Conservation (phyloP, 2,329 filamentous ascomycete genomes). For the Coleophoma cylindrospora region DNA sequence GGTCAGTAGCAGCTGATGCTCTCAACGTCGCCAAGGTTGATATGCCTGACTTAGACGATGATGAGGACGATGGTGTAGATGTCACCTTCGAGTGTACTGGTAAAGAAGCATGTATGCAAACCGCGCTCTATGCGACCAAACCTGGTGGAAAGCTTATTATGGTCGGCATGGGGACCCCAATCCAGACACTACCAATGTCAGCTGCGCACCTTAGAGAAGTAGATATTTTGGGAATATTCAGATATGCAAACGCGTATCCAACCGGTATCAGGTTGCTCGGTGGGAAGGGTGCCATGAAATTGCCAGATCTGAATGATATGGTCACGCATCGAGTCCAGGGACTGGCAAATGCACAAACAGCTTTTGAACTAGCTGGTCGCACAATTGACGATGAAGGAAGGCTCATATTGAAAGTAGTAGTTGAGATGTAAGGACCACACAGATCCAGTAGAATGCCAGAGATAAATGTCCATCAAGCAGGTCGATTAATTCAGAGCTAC, state of each 20-base stretch:
- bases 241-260: slow-evolving; percentile 72
- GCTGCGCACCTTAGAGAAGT: slow-evolving; percentile 71
- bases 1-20: slow-evolving; percentile 42
- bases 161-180: slow-evolving; percentile 74
- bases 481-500: no score
- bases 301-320: slow-evolving; percentile 64
- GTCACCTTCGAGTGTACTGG: slow-evolving; percentile 74
- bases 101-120: slow-evolving; percentile 70
- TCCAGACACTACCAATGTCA: slow-evolving; percentile 69
- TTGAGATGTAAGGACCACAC: slow-evolving; percentile 38
- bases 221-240: slow-evolving; percentile 73
- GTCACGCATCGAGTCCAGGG: slow-evolving; percentile 70
- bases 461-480: no score
- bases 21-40: slow-evolving; percentile 29
- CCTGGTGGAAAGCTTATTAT: slow-evolving; percentile 70
- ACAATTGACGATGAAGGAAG: slow-evolving; percentile 64
- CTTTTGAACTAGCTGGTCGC: slow-evolving; percentile 66
- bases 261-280: slow-evolving; percentile 61
- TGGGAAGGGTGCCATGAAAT: slow-evolving; percentile 35
- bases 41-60: slow-evolving; percentile 28
- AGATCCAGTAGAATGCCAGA: no score
- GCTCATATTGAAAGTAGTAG: slow-evolving; percentile 68
- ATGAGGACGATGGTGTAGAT: slow-evolving; percentile 62
- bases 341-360: slow-evolving; percentile 53
- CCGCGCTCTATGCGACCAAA: slow-evolving; percentile 65